Evolutionary conservation across 148 eudicot species (phyloP), one percentile per base, ranked within the genome.

Genomic region (Camellia lanceoleosa): DNA sequence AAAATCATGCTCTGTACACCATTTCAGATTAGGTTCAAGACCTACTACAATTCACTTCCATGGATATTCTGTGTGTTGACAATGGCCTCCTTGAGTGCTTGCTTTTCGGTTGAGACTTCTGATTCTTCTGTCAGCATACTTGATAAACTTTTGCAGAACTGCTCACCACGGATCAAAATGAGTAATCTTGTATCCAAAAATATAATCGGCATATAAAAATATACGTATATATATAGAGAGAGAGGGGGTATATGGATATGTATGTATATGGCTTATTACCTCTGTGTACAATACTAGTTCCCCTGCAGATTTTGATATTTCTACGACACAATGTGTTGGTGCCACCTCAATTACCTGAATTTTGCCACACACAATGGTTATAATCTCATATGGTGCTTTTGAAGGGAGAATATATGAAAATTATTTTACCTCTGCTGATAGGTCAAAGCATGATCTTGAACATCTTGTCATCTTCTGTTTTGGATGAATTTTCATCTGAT

Each of bases 61-160:
- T 79, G 58, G 55, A 77, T 81, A 19, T 38, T 70, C 71, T 63
- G 68, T 65, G 77, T 44, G 67, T 71, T 77, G 68, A 62, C 67
- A 73, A 81, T 81, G 12, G 42, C 81, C 68, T 78, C 82, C 77
- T 43, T 47, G 20, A 75, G 82, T 30, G 42, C 68, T 73, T 76
- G 73, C 74, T 79, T 76, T 49, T 23, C 64, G 8, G 84, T 54
- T 42, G 76, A 73, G 41, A 56, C 15, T 23, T 67, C 18, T 68
- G 88, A 68, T 82, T 83, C 84, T 62, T 83, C 83, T 60, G 78
- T 78, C 55, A 88, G 89, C 86, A 89, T 75, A 73, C 71, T 84
- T 23, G 88, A 84, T 78, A 90, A 83, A 60, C 88, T 88, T 73
- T 69, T 78, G 82, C 92, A 90, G 84, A 90, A 90, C 92, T 90